Evolutionary conservation across 345 rosid species (phyloP).

Genomic region (Salix viminalis): DNA sequence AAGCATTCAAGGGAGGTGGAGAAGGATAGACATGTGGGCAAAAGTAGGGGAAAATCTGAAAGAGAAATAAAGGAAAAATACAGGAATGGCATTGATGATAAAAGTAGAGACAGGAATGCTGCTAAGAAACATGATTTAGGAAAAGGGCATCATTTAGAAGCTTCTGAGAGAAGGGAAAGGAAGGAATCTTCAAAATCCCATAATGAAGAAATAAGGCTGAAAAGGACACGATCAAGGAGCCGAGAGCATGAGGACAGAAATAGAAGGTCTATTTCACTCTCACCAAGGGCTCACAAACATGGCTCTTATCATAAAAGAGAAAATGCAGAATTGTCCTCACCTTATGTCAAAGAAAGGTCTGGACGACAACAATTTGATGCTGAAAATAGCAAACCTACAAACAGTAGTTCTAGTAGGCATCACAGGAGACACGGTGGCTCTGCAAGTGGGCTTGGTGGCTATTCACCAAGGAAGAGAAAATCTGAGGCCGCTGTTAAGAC

Average conservation of each 20-base stretch:
- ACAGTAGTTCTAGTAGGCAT: conserved; percentile 51
- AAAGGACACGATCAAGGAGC: conserved; percentile 71
- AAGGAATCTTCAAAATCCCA: conserved; percentile 50
- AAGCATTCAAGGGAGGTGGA: conserved; percentile 44
- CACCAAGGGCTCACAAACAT: conserved; percentile 46
- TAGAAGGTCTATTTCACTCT: conserved; percentile 51
- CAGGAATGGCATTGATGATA: conserved; percentile 40
- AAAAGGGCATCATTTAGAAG: conserved; percentile 41
- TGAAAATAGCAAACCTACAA: conserved; percentile 31
- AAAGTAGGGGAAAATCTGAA: conserved; percentile 40
- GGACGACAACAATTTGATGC: conserved; percentile 45
- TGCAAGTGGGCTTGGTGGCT: conserved; percentile 83
- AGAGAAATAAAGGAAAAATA: conserved; percentile 47
- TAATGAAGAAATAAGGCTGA: conserved; percentile 43
- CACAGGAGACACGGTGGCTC: conserved; percentile 47
- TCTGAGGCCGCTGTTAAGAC: conserved; percentile 54
- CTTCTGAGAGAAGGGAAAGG: conserved; percentile 43
- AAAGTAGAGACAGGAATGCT: conserved; percentile 33
- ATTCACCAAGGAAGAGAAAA: conserved; percentile 89
- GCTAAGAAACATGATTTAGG: conserved; percentile 44
- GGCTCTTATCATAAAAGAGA: conserved; percentile 40
- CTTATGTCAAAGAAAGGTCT: conserved; percentile 42
- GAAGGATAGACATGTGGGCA: conserved; percentile 35
- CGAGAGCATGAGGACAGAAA: conserved; percentile 47
- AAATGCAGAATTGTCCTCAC: conserved; percentile 37